Evolutionary conservation across 371 early-diverging fungal species (phyloP).

Genomic region (Capillidium rhysosporum): DNA sequence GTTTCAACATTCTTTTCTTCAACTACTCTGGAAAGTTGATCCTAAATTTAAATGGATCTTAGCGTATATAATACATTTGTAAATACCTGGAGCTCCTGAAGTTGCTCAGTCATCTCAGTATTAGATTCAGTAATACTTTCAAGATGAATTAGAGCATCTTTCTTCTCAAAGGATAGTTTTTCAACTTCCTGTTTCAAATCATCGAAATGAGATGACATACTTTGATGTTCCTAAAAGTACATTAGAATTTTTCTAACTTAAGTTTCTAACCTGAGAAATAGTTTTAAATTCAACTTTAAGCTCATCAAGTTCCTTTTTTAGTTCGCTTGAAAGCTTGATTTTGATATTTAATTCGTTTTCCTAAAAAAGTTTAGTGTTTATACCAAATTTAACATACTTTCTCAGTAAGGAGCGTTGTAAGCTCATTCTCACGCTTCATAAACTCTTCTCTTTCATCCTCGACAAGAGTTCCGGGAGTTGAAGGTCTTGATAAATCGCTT

Average conservation of each 20-base stretch:
- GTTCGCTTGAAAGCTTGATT: slow-evolving; percentile 9
- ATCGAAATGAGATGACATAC: slow-evolving; percentile 36
- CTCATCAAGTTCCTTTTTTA: slow-evolving; percentile 39
- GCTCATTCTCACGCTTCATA: slow-evolving; percentile 80
- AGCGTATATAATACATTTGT: neutral
- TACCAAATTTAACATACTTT: slow-evolving; percentile 27
- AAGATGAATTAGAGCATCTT: slow-evolving; percentile 60
- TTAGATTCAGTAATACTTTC: slow-evolving; percentile 75
- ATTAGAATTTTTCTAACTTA: neutral
- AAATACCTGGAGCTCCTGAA: slow-evolving; percentile 48
- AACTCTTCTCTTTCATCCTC: slow-evolving; percentile 88
- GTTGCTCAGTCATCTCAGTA: slow-evolving; percentile 37
- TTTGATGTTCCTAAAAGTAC: slow-evolving; percentile 36
- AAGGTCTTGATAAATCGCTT: slow-evolving; percentile 30
- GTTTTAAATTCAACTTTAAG: slow-evolving; percentile 36
- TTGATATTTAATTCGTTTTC: slow-evolving; percentile 16
- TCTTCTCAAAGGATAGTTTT: slow-evolving; percentile 63
- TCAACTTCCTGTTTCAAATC: slow-evolving; percentile 64
- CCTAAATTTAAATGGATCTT: neutral
- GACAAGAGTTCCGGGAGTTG: slow-evolving; percentile 54
- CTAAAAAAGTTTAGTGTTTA: neutral
- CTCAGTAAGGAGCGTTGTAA: slow-evolving; percentile 73
- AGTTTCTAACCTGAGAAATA: slow-evolving; percentile 9
- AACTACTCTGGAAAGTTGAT: slow-evolving; percentile 18
- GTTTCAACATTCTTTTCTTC: slow-evolving; percentile 28